Percentiles rank a stretch among this genome's conserved stretches.
These are phyloP conservation scores for Urochloa ruziziensis DNA, from an alignment of 176 grass and related monocot species.

Conservation along the genomic window DNA sequence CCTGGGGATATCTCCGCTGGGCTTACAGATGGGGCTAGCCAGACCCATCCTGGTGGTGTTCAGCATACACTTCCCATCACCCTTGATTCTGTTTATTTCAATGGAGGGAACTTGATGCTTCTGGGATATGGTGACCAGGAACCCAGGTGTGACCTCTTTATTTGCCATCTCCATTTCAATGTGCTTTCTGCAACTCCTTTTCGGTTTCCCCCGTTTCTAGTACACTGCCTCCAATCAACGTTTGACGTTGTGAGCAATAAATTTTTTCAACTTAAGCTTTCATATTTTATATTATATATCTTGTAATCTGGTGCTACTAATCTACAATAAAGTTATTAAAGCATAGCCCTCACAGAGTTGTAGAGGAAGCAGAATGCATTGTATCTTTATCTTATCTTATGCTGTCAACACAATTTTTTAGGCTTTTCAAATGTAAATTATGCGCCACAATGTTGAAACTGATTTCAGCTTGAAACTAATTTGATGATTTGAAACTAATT, in stretches of 20 bases:
- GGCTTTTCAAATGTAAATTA: not conserved
- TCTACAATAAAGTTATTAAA: not conserved
- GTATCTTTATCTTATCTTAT: not conserved
- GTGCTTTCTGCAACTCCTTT: not conserved
- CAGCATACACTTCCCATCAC: slow-evolving; percentile 67
- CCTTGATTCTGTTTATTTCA: slow-evolving; percentile 89
- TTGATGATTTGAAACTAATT: not conserved
- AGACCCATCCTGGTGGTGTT: slow-evolving; percentile 52
- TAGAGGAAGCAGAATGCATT: not conserved
- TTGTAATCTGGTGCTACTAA: not conserved
- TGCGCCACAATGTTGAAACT: not conserved
- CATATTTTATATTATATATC: not conserved
- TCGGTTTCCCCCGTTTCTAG: not conserved
- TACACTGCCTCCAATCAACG: slow-evolving; percentile 17
- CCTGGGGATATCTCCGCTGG: slow-evolving; percentile 63
- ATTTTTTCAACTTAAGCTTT: not conserved
- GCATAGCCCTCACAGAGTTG: not conserved
- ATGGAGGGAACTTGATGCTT: slow-evolving; percentile 81
- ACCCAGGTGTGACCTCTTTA: slow-evolving; percentile 59
- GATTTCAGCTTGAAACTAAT: not conserved
- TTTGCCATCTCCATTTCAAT: slow-evolving; percentile 19
- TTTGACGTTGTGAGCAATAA: not conserved
- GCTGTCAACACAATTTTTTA: not conserved
- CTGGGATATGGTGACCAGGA: slow-evolving; percentile 89
- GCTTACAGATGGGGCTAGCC: slow-evolving; percentile 51